Evolutionary conservation across 352 stramenopile species (phyloP), one percentile per base, ranked within the genome.

Genomic region (Phytophthora hybrid): DNA sequence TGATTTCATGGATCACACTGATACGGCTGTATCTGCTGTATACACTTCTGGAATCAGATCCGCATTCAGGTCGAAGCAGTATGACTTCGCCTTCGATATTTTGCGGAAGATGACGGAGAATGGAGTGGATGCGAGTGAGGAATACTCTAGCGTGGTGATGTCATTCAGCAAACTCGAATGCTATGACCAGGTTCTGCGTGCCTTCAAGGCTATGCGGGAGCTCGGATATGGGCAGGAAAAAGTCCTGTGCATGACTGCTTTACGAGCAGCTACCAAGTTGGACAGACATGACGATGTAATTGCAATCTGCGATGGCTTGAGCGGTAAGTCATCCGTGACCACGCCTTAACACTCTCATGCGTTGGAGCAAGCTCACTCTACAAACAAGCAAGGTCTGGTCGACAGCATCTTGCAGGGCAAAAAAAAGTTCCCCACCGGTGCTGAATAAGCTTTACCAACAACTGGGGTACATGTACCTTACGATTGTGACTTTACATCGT

Each of bases 371-470:
- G 37, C 37, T 44, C 37, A 14, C 37, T 11, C 37, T 18, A 14
- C 37, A 14, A 44, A 44, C 37, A 44, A 44, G 37, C 37, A 44
- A 44, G 37, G 7, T 8, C 37, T 44, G 37, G 37, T 44, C 37
- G 10, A 44, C 37, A 44, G 37, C 37, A 44, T 44, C 14, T 44
- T 44, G 37, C 7, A 44, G 13, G 0, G 14, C 37, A 44, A 18
- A 44, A 44, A 44, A 14, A 11, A 44, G 37, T 44, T 14, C 37
- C 18, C 10, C 37, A 44, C 37, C 26, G 26, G 26, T 31, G 26
- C 26, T 31, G 26, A 31, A 31, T 31, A 3, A 31, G 26, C 26
- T 85, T 82, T 90, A 26, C 23, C 23, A 26, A 26, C 23, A 26
- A 26, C 23, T 26, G 23, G 23, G 23, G 23, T 26, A 26, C 23